A percentile compares a stretch with the other conserved stretches of the same genome.
Evolutionary conservation across 176 grass and related monocot species (phyloP).

Genomic region (Puccinellia tenuiflora): DNA sequence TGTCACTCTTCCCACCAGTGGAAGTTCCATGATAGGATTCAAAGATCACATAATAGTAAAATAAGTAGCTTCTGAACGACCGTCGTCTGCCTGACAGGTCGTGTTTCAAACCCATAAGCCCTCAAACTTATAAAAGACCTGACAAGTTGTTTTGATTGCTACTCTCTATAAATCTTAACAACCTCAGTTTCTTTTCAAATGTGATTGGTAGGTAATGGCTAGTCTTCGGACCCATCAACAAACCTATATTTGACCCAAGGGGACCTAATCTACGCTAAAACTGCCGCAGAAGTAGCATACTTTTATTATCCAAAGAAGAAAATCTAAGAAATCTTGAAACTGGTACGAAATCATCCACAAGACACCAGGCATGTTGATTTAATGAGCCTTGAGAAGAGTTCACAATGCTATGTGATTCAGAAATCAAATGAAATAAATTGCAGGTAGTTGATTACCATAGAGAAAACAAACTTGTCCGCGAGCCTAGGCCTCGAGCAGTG

Average conservation of each 20-base stretch:
- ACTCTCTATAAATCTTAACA: too few relatives aligned
- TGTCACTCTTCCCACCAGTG: conserved; percentile 3
- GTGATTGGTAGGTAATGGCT: neutral
- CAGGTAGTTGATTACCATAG: conserved; percentile 38
- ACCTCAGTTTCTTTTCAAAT: neutral
- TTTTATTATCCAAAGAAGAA: conserved; percentile 7
- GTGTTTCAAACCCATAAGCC: neutral
- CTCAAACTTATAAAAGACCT: neutral
- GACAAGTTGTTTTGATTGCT: too few relatives aligned
- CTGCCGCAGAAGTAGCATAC: neutral
- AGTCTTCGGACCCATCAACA: neutral
- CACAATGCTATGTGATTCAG: conserved; percentile 11
- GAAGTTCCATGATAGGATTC: conserved; percentile 5
- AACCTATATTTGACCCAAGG: conserved; percentile 16
- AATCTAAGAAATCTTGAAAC: neutral
- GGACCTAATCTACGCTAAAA: neutral
- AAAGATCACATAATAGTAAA: neutral
- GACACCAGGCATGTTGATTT: conserved; percentile 17
- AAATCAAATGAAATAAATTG: neutral
- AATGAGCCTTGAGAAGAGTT: neutral
- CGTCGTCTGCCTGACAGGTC: neutral
- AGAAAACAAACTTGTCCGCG: conserved; percentile 23
- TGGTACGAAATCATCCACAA: neutral
- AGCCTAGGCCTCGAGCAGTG: conserved; percentile 26
- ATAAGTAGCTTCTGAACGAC: neutral